phyloP scores from a whole-genome alignment of 768 basidiomycete species.

The Boletus subparvulus region DNA sequence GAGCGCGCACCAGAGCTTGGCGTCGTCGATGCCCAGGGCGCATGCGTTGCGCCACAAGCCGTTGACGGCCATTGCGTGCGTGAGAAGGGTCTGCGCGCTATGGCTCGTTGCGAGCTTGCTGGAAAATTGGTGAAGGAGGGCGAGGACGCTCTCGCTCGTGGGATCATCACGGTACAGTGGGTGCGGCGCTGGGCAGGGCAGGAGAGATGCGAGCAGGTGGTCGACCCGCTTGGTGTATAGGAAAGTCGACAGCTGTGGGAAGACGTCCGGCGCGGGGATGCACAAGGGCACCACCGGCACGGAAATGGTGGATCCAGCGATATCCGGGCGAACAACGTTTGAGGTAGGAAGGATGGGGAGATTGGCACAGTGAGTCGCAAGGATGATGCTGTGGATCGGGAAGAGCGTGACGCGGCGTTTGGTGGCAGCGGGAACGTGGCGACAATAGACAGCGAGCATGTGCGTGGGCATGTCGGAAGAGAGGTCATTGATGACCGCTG shows the following conservation, averaged over 20 bases:
- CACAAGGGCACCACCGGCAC: constrained; percentile 69
- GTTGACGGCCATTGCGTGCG: constrained; percentile 37
- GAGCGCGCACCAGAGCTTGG: constrained; percentile 44
- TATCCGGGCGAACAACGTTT: constrained; percentile 8
- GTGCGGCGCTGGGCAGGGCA: constrained; percentile 45
- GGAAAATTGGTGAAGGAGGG: constrained; percentile 16
- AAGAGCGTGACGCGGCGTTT: constrained; percentile 36
- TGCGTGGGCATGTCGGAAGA: constrained; percentile 34
- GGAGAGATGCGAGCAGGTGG: constrained; percentile 57
- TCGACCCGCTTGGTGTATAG: constrained; percentile 66
- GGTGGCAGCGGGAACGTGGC: constrained; percentile 17
- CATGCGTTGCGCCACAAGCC: constrained; percentile 54
- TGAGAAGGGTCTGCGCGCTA: constrained; percentile 32
- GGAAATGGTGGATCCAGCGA: constrained; percentile 19
- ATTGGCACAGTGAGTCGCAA: constrained; percentile 32
- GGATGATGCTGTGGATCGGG: constrained; percentile 38
- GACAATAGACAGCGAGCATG: constrained; percentile 33
- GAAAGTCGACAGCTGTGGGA: constrained; percentile 61
- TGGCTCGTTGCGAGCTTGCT: constrained; percentile 14
- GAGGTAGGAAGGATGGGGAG: constrained; percentile 25
- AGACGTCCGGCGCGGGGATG: constrained; percentile 70
- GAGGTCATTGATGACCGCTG: constrained; percentile 27
- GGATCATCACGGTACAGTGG: constrained; percentile 27
- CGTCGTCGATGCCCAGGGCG: constrained; percentile 50
- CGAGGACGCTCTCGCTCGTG: constrained; percentile 10